Evolutionary conservation across 345 rosid species (phyloP).

Genomic region (Litchi chinensis): DNA sequence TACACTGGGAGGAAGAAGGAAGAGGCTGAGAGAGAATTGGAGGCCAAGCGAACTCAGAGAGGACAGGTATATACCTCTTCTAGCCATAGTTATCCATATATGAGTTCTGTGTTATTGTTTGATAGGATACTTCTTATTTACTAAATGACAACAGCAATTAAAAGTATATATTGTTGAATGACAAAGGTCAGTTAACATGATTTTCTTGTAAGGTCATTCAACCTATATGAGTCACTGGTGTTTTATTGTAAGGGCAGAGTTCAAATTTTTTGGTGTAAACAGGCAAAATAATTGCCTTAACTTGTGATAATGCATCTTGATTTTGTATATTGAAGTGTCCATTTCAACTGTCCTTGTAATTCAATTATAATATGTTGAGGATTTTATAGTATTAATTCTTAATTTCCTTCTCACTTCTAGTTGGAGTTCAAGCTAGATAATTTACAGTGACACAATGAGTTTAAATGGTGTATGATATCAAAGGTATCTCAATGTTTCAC

Average conservation of each 20-base stretch:
- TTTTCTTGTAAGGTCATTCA: no score
- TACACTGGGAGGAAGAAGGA: constrained; percentile 76
- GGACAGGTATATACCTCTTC: constrained; percentile 30
- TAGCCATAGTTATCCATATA: no score
- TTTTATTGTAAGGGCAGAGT: not conserved
- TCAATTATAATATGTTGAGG: not conserved
- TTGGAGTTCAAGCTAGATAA: no score
- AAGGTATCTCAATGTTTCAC: not conserved
- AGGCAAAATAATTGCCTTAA: not conserved
- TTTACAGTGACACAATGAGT: not conserved
- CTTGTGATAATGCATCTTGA: not conserved
- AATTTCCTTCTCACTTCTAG: no score
- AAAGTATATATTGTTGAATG: no score
- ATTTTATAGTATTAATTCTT: no score
- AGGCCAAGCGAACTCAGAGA: constrained; percentile 31
- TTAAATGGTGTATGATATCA: not conserved
- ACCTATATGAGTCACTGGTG: no score
- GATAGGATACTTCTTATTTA: no score
- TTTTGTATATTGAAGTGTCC: no score
- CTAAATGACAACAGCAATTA: no score
- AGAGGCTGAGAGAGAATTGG: constrained; percentile 52
- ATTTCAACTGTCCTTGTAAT: not conserved
- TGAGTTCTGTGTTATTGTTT: not conserved
- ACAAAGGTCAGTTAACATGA: no score
- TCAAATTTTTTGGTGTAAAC: not conserved